Conservation (phyloP, 1,139 yeast species). For the Meyerozyma guilliermondii region DNA sequence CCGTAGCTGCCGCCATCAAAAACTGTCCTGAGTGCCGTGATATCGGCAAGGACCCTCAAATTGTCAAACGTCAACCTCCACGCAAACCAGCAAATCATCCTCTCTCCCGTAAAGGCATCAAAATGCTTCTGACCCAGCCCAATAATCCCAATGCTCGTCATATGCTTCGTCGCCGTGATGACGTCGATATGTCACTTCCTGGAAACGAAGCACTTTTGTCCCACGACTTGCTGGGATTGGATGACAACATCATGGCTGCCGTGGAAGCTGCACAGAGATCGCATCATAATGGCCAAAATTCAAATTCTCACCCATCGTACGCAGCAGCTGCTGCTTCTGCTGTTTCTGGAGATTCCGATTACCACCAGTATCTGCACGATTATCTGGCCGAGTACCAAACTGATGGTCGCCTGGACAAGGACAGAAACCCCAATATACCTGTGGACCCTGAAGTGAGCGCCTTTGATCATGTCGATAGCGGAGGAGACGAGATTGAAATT, state of each 20-base stretch:
- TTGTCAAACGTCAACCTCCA: conserved; percentile 20
- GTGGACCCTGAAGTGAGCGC: conserved; percentile 60
- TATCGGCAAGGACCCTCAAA: conserved; percentile 27
- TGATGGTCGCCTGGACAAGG: conserved; percentile 5
- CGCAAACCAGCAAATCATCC: conserved; percentile 11
- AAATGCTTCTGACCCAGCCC: conserved; percentile 9
- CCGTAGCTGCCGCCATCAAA: conserved; percentile 75
- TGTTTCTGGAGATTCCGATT: conserved; percentile 18
- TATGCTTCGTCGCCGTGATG: conserved; percentile 19
- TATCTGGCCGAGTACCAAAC: conserved; percentile 7
- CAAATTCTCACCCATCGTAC: conserved; percentile 20
- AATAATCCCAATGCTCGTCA: conserved; percentile 17
- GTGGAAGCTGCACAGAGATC: conserved; percentile 59
- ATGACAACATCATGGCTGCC: conserved; percentile 59
- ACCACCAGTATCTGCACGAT: conserved; percentile 18
- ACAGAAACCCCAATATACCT: conserved; percentile 26
- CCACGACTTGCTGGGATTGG: conserved; percentile 40
- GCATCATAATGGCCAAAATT: conserved; percentile 16
- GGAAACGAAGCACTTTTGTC: conserved; percentile 23
- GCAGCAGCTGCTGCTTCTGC: conserved; percentile 45
- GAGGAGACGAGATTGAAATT: conserved; percentile 55
- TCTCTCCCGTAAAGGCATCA: conserved; percentile 3
- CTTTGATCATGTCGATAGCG: conserved; percentile 41
- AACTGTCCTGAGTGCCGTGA: conserved; percentile 72
- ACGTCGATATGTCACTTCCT: conserved; percentile 32